Conservation (phyloP, 257 asterid species). For the Lycium barbarum region DNA sequence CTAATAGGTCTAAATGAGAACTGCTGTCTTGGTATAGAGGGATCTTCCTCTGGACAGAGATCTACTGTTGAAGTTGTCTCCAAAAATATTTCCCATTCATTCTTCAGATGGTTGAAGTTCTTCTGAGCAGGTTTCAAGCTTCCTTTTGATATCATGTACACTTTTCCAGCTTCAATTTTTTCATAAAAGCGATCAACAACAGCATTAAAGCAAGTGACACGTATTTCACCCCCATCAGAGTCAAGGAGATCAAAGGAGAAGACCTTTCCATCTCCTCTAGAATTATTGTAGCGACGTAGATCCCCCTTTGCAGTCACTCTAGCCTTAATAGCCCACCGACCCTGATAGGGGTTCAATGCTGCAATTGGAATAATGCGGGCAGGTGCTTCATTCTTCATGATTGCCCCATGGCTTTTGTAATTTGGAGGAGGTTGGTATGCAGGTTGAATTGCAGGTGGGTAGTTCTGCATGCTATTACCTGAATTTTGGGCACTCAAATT, state of each 20-base stretch:
- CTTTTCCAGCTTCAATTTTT: slow-evolving; percentile 77
- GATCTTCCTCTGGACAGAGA: slow-evolving; percentile 83
- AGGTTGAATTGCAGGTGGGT: slow-evolving; percentile 82
- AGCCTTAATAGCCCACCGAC: slow-evolving; percentile 99
- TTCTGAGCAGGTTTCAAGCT: slow-evolving; percentile 93
- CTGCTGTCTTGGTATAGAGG: slow-evolving; percentile 83
- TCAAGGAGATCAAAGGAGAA: slow-evolving; percentile 96
- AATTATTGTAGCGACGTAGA: slow-evolving; percentile 85
- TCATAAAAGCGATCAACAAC: slow-evolving; percentile 86
- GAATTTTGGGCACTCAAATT: slow-evolving; percentile 45
- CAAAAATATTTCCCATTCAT: slow-evolving; percentile 90
- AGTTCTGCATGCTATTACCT: slow-evolving; percentile 53
- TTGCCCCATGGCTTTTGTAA: slow-evolving; percentile 80
- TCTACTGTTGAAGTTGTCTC: slow-evolving; percentile 79
- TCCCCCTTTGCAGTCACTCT: slow-evolving; percentile 97
- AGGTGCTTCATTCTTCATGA: slow-evolving; percentile 93
- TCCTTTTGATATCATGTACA: slow-evolving; percentile 89
- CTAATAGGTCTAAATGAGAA: slow-evolving; percentile 80
- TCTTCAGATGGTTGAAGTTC: slow-evolving; percentile 93
- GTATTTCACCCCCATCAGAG: slow-evolving; percentile 95
- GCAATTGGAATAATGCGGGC: slow-evolving; percentile 91
- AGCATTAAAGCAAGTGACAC: slow-evolving; percentile 92
- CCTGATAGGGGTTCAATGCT: slow-evolving; percentile 96
- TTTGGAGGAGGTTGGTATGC: slow-evolving; percentile 92
- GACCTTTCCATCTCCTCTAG: slow-evolving; percentile 96